Percentiles rank a stretch among this genome's conserved stretches.
These are phyloP conservation scores for Ogataea salicorniae DNA, from an alignment of 805 yeast species.

Conservation along the genomic window DNA sequence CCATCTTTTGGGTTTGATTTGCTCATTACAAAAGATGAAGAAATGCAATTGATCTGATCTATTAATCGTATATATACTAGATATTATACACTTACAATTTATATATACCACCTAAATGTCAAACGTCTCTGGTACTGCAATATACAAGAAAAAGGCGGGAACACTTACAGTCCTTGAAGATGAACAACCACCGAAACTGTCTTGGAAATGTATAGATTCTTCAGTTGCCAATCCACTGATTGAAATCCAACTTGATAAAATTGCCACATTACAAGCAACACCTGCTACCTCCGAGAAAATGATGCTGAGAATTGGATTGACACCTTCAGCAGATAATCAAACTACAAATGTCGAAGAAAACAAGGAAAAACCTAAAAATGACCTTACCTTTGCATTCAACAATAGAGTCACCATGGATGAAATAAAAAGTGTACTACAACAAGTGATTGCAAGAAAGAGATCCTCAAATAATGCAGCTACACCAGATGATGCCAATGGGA, in stretches of 20 bases:
- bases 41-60: neutral
- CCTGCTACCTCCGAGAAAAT: constrained; percentile 62
- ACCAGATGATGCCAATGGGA: constrained; percentile 30
- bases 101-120: constrained; percentile 1
- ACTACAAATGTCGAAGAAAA: constrained; percentile 5
- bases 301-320: constrained; percentile 50
- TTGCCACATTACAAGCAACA: constrained; percentile 59
- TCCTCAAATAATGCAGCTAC: constrained; percentile 23
- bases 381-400: constrained; percentile 55
- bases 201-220: constrained; percentile 55
- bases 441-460: constrained; percentile 61
- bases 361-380: constrained; percentile 16
- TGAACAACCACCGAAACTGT: constrained; percentile 46
- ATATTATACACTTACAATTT: neutral
- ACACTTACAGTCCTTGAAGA: constrained; percentile 53
- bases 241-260: constrained; percentile 37
- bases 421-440: constrained; percentile 61
- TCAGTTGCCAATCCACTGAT: constrained; percentile 34
- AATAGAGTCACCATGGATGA: constrained; percentile 72
- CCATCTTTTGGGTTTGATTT: too few relatives aligned
- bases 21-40: too few relatives aligned
- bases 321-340: constrained; percentile 29
- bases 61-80: neutral
- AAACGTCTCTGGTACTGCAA: constrained; percentile 41
- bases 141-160: constrained; percentile 51